A percentile compares a stretch with the other conserved stretches of the same genome.
These are phyloP conservation scores for Biancaea sappan DNA, from an alignment of 306 rosid species.

Conservation along the genomic window DNA sequence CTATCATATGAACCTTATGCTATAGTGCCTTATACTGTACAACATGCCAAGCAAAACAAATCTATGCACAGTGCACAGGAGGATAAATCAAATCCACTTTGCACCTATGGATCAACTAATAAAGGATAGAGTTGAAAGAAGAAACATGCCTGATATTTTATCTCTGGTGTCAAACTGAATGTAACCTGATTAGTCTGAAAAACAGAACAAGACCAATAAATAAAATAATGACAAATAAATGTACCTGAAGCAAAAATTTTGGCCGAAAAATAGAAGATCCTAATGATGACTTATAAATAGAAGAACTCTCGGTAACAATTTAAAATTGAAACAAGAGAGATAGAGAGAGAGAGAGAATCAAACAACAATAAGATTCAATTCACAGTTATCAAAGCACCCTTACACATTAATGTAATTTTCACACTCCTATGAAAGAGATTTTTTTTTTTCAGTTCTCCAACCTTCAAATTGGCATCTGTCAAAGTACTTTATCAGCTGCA, in stretches of 20 bases:
- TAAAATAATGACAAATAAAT: slow-evolving; percentile 16
- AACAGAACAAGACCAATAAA: slow-evolving; percentile 33
- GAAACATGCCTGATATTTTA: slow-evolving; percentile 79
- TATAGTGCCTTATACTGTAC: background rate
- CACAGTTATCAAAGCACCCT: slow-evolving; percentile 17
- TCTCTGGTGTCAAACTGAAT: slow-evolving; percentile 92
- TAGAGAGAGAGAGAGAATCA: background rate
- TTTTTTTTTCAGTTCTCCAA: background rate
- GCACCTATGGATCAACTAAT: slow-evolving; percentile 21
- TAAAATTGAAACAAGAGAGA: background rate
- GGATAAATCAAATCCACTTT: slow-evolving; percentile 9
- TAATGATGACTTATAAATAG: slow-evolving; percentile 1
- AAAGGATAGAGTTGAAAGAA: slow-evolving; percentile 27
- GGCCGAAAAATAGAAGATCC: slow-evolving; percentile 13
- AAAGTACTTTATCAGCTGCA: slow-evolving; percentile 2
- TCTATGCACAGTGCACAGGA: background rate
- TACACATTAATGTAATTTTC: slow-evolving; percentile 3
- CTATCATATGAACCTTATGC: background rate
- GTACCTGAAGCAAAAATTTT: slow-evolving; percentile 25
- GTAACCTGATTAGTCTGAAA: slow-evolving; percentile 89
- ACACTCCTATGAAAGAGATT: slow-evolving; percentile 2
- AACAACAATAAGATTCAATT: background rate
- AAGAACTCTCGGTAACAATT: slow-evolving; percentile 6
- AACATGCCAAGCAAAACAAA: background rate
- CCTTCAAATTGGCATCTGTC: background rate